These are phyloP conservation scores for Pachyrhizus erosus DNA, from an alignment of 306 rosid genomes.

Conservation along the genomic window DNA sequence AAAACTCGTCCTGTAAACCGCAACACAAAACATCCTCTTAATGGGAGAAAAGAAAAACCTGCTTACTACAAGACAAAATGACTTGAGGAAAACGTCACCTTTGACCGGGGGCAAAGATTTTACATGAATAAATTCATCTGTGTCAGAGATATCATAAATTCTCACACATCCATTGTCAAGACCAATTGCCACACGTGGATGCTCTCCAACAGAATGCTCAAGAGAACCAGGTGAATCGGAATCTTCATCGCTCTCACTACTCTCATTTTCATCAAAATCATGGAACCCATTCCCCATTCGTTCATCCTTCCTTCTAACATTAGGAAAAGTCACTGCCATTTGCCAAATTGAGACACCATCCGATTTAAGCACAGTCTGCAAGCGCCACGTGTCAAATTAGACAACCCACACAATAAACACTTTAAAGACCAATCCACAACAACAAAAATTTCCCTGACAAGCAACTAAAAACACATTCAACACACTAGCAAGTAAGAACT, in stretches of 20 bases:
- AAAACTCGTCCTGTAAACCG: constrained; percentile 73
- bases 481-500: background rate
- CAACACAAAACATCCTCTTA: constrained; percentile 13
- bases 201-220: constrained; percentile 41
- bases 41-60: background rate
- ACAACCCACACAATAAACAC: background rate
- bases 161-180: constrained; percentile 82
- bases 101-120: constrained; percentile 82
- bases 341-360: constrained; percentile 86
- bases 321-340: constrained; percentile 70
- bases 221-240: constrained; percentile 47
- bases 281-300: constrained; percentile 56
- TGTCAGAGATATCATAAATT: constrained; percentile 62
- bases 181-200: constrained; percentile 70
- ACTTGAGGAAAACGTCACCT: constrained; percentile 64
- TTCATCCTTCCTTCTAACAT: constrained; percentile 36
- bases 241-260: constrained; percentile 71
- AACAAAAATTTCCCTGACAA: background rate
- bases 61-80: background rate
- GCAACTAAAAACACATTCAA: background rate
- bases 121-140: constrained; percentile 66
- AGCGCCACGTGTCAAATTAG: background rate
- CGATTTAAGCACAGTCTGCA: constrained; percentile 71
- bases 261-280: constrained; percentile 47
- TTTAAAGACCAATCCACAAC: too few relatives aligned